These are phyloP conservation scores for Austropuccinia psidii DNA, from an alignment of 1,284 basidiomycete species.

Conservation along the genomic window DNA sequence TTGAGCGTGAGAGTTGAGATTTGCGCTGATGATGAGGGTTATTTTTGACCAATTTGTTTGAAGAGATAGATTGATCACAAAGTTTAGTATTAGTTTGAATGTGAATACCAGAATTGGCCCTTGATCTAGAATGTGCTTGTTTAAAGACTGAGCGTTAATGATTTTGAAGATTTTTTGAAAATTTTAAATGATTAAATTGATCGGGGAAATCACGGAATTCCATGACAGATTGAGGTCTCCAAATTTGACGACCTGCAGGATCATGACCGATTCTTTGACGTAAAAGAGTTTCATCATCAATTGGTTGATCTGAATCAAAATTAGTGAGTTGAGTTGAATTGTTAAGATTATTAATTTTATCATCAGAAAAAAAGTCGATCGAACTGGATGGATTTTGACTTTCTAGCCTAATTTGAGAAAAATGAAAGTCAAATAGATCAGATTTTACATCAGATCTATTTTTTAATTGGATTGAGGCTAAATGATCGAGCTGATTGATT, in stretches of 20 bases:
- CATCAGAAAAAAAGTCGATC: conserved; percentile 4
- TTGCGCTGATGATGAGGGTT: not conserved
- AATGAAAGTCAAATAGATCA: conserved; percentile 34
- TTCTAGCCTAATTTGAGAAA: conserved; percentile 12
- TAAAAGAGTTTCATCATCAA: conserved; percentile 27
- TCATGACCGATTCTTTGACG: conserved; percentile 22
- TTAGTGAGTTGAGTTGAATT: not conserved
- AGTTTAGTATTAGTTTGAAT: too few species aligned
- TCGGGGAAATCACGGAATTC: conserved; percentile 5
- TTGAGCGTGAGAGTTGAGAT: not conserved
- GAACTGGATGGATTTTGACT: not conserved
- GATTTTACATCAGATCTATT: conserved; percentile 25
- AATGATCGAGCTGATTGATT: not conserved
- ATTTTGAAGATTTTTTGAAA: too few species aligned
- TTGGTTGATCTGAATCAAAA: too few species aligned
- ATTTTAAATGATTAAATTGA: not conserved
- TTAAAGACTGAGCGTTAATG: too few species aligned
- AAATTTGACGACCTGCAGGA: conserved; percentile 18
- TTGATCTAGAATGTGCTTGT: too few species aligned
- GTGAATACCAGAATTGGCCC: too few species aligned
- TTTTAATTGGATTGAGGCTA: too few species aligned
- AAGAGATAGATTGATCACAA: conserved; percentile 2
- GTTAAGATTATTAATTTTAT: not conserved
- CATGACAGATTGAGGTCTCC: conserved; percentile 28
- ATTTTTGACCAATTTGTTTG: not conserved